These are phyloP conservation scores for Scheffersomyces cryptocercus DNA, from an alignment of 1,139 yeast genomes.

Conservation along the genomic window DNA sequence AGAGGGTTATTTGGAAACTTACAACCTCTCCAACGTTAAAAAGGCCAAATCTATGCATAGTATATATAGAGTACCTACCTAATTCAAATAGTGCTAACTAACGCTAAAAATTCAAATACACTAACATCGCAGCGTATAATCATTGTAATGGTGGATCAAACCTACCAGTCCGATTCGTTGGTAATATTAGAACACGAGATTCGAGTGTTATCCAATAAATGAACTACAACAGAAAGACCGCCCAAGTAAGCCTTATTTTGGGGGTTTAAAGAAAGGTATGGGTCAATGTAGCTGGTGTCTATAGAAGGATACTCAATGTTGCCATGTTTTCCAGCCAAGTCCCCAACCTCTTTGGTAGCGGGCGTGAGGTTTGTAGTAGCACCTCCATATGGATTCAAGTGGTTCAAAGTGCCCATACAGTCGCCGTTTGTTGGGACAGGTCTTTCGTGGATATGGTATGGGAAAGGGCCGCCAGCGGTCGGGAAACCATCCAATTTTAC, in stretches of 20 bases:
- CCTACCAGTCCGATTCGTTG: slow-evolving; percentile 5
- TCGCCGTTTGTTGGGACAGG: slow-evolving; percentile 42
- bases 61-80: no score
- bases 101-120: no score
- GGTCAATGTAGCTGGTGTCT: slow-evolving; percentile 30
- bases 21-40: no score
- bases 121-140: no score
- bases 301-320: slow-evolving; percentile 24
- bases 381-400: slow-evolving; percentile 45
- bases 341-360: slow-evolving; percentile 37
- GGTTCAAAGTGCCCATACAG: slow-evolving; percentile 39
- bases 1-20: slow-evolving; percentile 44
- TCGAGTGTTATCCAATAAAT: slow-evolving; percentile 33
- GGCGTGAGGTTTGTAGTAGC: slow-evolving; percentile 22
- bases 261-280: slow-evolving; percentile 40
- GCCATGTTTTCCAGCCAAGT: slow-evolving; percentile 47
- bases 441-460: slow-evolving; percentile 41
- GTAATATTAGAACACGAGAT: slow-evolving; percentile 45
- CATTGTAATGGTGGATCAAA: no score
- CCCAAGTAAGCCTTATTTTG: slow-evolving; percentile 37
- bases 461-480: slow-evolving; percentile 39
- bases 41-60: no score
- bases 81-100: no score
- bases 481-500: slow-evolving; percentile 40
- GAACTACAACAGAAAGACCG: slow-evolving; percentile 39